A percentile compares a stretch with the other conserved stretches of the same genome.
These are phyloP conservation scores for Uronychia setigera DNA, from an alignment of 73 alveolate species.

Conservation along the genomic window DNA sequence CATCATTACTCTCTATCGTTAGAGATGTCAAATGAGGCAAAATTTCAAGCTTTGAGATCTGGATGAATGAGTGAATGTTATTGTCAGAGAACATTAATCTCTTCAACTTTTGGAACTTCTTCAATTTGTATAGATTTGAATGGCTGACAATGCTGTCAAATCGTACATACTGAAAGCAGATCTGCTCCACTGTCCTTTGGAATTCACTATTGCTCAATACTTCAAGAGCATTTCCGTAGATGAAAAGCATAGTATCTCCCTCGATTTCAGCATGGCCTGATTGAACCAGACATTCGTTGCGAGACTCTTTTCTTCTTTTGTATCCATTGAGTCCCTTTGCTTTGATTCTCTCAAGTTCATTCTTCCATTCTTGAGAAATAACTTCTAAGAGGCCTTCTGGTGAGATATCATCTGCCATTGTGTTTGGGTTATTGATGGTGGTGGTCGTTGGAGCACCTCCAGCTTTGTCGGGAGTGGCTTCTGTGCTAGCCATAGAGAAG, in stretches of 20 bases:
- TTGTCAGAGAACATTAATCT: slow-evolving; percentile 83
- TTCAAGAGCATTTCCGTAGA: slow-evolving; percentile 95
- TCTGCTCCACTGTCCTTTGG: slow-evolving; percentile 81
- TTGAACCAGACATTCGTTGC: slow-evolving; percentile 82
- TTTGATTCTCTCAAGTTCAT: slow-evolving; percentile 80
- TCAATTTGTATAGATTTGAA: slow-evolving; percentile 71
- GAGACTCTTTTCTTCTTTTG: slow-evolving; percentile 80
- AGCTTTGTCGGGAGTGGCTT: slow-evolving; percentile 31
- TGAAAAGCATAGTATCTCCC: slow-evolving; percentile 87
- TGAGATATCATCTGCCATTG: slow-evolving; percentile 63
- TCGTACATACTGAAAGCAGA: slow-evolving; percentile 85
- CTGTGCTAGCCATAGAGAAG: slow-evolving; percentile 35
- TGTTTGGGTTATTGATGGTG: slow-evolving; percentile 28
- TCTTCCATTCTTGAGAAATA: slow-evolving; percentile 89
- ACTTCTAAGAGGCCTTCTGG: slow-evolving; percentile 85
- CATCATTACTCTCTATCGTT: slow-evolving; percentile 81
- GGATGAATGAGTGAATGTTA: slow-evolving; percentile 83
- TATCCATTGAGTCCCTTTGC: slow-evolving; percentile 82
- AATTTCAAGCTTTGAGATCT: slow-evolving; percentile 90
- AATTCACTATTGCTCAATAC: slow-evolving; percentile 87
- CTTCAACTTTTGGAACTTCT: slow-evolving; percentile 81
- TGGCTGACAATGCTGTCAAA: slow-evolving; percentile 88
- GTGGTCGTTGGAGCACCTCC: slow-evolving; percentile 1
- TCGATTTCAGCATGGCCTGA: slow-evolving; percentile 99
- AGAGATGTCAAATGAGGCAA: slow-evolving; percentile 70